These are phyloP conservation scores for Breynia disticha DNA, from an alignment of 441 rosid species.

Conservation along the genomic window DNA sequence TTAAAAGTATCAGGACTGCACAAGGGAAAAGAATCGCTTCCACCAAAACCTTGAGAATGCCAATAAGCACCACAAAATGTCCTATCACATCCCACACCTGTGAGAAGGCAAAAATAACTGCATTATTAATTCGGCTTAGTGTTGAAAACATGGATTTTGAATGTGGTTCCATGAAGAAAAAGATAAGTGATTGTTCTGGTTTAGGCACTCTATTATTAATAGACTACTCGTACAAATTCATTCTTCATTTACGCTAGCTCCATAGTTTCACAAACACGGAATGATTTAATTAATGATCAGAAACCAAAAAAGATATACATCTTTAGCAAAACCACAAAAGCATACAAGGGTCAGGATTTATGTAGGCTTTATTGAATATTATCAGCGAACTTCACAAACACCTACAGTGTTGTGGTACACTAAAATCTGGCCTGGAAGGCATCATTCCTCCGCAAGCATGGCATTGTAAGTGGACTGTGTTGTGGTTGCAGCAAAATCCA, in stretches of 20 bases:
- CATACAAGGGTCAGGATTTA: not conserved
- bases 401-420: slow-evolving; percentile 84
- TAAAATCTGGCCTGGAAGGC: slow-evolving; percentile 56
- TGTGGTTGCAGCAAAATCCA: slow-evolving; percentile 57
- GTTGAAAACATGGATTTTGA: too few relatives aligned
- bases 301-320: too few relatives aligned
- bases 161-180: not conserved
- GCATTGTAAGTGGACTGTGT: slow-evolving; percentile 66
- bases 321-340: slow-evolving; percentile 1
- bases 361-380: not conserved
- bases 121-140: not conserved
- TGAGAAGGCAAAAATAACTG: slow-evolving; percentile 12
- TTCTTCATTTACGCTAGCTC: too few relatives aligned
- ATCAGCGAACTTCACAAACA: not conserved
- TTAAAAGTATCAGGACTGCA: slow-evolving; percentile 53
- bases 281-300: too few relatives aligned
- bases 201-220: too few relatives aligned
- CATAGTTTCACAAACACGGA: too few relatives aligned
- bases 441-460: slow-evolving; percentile 76
- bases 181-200: too few relatives aligned
- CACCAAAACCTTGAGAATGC: slow-evolving; percentile 41
- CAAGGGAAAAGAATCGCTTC: slow-evolving; percentile 30
- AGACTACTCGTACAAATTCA: too few relatives aligned
- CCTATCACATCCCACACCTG: slow-evolving; percentile 85
- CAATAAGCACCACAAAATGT: slow-evolving; percentile 84